A percentile compares a stretch with the other conserved stretches of the same genome.
Conservation (phyloP, 345 rosid species). For the Brassica incana region DNA sequence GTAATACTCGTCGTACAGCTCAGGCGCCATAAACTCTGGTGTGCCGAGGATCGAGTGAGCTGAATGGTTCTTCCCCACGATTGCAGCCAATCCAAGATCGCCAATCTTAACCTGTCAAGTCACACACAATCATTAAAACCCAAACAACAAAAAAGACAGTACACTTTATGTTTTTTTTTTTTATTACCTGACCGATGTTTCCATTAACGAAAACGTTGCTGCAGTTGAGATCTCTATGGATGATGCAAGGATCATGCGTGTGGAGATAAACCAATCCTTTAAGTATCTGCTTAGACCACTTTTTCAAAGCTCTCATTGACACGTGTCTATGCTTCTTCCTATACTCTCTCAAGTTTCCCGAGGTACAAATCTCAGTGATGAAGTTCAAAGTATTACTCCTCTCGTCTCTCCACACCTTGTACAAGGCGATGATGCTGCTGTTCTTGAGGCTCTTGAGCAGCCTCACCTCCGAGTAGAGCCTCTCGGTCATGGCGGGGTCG, state of each 20-base stretch:
- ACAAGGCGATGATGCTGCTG: slow-evolving; percentile 62
- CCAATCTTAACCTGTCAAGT: slow-evolving; percentile 73
- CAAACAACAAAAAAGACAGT: background rate
- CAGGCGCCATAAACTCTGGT: slow-evolving; percentile 95
- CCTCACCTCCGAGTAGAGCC: slow-evolving; percentile 79
- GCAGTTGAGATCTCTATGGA: slow-evolving; percentile 89
- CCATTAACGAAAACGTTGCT: slow-evolving; percentile 91
- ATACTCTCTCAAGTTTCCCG: slow-evolving; percentile 81
- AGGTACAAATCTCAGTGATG: slow-evolving; percentile 90
- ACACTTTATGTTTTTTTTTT: no score
- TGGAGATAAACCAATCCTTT: slow-evolving; percentile 79
- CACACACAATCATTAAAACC: background rate
- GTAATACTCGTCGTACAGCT: slow-evolving; percentile 81
- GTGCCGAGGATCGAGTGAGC: slow-evolving; percentile 89
- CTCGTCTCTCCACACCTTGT: slow-evolving; percentile 65
- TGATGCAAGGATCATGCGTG: slow-evolving; percentile 78
- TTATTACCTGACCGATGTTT: slow-evolving; percentile 68
- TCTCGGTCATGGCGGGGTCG: slow-evolving; percentile 62
- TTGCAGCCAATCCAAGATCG: slow-evolving; percentile 84
- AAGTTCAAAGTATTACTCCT: slow-evolving; percentile 57
- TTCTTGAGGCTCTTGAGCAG: slow-evolving; percentile 49
- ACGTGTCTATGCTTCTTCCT: slow-evolving; percentile 81
- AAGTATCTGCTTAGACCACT: slow-evolving; percentile 86
- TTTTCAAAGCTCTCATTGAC: slow-evolving; percentile 77
- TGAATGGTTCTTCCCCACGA: slow-evolving; percentile 65